Conservation (phyloP, 2,329 filamentous ascomycete species). For the Coniochaeta sp. region DNA sequence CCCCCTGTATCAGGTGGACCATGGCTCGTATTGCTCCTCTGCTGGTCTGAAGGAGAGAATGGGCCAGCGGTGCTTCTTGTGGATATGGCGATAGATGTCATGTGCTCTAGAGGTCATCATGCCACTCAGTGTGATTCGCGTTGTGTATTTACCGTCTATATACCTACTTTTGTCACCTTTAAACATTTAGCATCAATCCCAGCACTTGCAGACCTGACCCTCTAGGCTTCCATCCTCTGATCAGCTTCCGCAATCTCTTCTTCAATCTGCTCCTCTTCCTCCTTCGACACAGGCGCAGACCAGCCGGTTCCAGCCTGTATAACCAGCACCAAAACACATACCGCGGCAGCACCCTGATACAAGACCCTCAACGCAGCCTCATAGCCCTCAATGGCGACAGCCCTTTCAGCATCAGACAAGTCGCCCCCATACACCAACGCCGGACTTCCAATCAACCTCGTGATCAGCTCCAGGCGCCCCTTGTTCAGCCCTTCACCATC, state of each 20-base stretch:
- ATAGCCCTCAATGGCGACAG: constrained; percentile 40
- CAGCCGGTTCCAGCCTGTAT: constrained; percentile 45
- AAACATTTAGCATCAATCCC: no score
- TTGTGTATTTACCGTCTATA: background rate
- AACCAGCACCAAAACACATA: constrained; percentile 34
- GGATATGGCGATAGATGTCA: no score
- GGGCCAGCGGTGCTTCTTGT: no score
- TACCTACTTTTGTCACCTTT: background rate
- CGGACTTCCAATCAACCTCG: constrained; percentile 41
- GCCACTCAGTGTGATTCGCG: background rate
- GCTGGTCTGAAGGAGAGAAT: no score
- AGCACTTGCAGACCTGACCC: no score
- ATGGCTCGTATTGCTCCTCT: no score
- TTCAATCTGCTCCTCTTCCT: constrained; percentile 35
- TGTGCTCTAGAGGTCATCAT: no score
- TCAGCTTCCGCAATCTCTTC: constrained; percentile 24
- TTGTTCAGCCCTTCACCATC: constrained; percentile 29
- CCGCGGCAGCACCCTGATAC: constrained; percentile 37
- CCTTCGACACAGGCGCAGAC: constrained; percentile 39
- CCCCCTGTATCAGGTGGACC: no score
- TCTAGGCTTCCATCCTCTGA: constrained; percentile 20
- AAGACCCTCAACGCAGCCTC: constrained; percentile 34
- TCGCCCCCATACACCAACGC: constrained; percentile 37
- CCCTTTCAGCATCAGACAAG: constrained; percentile 30
- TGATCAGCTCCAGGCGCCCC: constrained; percentile 31